A percentile compares a stretch with the other conserved stretches of the same genome.
These are phyloP conservation scores for Umbelopsis sp. DNA, from an alignment of 192 early-diverging fungal species.

Conservation along the genomic window DNA sequence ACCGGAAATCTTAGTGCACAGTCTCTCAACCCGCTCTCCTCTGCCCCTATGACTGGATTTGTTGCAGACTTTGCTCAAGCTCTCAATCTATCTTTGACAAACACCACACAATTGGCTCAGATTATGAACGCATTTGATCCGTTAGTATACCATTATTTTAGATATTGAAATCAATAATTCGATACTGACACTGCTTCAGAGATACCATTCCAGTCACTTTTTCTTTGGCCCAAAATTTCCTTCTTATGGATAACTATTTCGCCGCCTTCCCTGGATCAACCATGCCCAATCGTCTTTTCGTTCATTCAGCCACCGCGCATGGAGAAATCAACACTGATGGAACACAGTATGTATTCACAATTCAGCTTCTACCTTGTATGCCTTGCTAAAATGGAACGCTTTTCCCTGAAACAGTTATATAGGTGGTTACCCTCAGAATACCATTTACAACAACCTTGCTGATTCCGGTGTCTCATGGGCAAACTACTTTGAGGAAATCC, in stretches of 20 bases:
- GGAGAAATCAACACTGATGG: slow-evolving; percentile 26
- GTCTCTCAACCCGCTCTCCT: background rate
- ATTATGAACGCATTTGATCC: slow-evolving; percentile 32
- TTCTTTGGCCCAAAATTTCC: slow-evolving; percentile 27
- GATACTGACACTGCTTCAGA: background rate
- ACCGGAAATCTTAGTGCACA: slow-evolving; percentile 13
- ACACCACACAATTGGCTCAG: slow-evolving; percentile 16
- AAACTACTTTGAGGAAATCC: slow-evolving; percentile 28
- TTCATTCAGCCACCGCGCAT: slow-evolving; percentile 23
- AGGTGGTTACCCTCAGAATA: slow-evolving; percentile 22
- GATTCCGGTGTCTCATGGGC: slow-evolving; percentile 18
- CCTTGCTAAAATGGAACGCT: too few species aligned
- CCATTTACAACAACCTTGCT: slow-evolving; percentile 29
- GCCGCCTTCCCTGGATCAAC: slow-evolving; percentile 25
- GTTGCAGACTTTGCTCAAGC: slow-evolving; percentile 18
- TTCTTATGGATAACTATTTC: slow-evolving; percentile 22
- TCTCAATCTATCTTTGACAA: slow-evolving; percentile 1
- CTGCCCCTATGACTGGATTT: slow-evolving; percentile 28
- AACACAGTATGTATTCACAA: background rate
- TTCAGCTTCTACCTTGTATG: too few species aligned
- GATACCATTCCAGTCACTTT: slow-evolving; percentile 22
- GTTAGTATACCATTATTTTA: background rate
- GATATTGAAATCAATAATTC: background rate
- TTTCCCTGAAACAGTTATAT: background rate
- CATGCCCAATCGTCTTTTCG: slow-evolving; percentile 29